Percentiles rank a stretch among this genome's conserved stretches.
Conservation (phyloP, 805 yeast genomes). For the Metschnikowia picachoensis region DNA sequence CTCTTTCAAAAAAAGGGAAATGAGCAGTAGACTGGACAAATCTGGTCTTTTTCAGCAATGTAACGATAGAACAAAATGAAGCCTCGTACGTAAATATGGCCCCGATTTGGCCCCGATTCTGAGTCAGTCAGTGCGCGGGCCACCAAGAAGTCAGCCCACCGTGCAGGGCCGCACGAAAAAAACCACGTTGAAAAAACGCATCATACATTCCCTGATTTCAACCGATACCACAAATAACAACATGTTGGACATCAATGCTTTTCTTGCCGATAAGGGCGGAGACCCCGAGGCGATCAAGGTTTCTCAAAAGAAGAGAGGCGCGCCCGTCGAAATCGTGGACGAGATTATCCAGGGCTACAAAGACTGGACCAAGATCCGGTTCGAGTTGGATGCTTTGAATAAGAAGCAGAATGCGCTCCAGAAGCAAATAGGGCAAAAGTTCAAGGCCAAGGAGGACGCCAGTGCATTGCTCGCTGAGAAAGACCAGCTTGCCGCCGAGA, state of each 20-base stretch:
- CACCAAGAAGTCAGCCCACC: no score
- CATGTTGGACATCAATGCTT: slow-evolving; percentile 91
- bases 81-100: no score
- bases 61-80: no score
- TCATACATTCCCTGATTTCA: no score
- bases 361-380: slow-evolving; percentile 79
- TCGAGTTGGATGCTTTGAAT: slow-evolving; percentile 86
- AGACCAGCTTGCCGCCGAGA: slow-evolving; percentile 67
- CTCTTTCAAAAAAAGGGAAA: no score
- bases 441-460: slow-evolving; percentile 94
- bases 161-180: background rate
- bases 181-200: background rate
- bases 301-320: slow-evolving; percentile 94
- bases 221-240: background rate
- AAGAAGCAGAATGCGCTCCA: slow-evolving; percentile 85
- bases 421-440: slow-evolving; percentile 88
- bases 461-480: slow-evolving; percentile 75
- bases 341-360: slow-evolving; percentile 90
- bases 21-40: no score
- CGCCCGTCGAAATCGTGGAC: slow-evolving; percentile 89
- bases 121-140: no score
- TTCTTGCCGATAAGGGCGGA: slow-evolving; percentile 96
- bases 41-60: no score
- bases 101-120: no score
- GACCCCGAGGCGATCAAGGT: slow-evolving; percentile 82